Evolutionary conservation across 148 eudicot species (phyloP).

Genomic region (Rhododendron williamsianum): DNA sequence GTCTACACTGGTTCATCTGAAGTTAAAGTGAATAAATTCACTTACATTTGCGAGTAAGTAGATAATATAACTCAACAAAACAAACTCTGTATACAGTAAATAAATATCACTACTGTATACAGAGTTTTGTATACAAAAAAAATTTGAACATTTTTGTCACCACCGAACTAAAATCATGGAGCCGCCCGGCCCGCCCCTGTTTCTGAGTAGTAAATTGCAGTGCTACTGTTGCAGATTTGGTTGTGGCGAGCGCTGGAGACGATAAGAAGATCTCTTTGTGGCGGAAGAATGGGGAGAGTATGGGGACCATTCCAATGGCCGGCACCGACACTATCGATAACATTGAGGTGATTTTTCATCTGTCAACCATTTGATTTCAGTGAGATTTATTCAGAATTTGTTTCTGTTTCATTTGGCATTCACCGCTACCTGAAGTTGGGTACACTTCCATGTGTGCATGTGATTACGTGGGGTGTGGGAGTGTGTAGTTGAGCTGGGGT

Average conservation of each 20-base stretch:
- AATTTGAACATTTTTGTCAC: too few species aligned
- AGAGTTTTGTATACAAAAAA: too few species aligned
- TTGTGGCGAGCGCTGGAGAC: constrained; percentile 82
- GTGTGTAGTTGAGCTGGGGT: not conserved
- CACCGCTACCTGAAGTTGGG: not conserved
- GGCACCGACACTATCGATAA: constrained; percentile 42
- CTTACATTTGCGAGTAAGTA: too few species aligned
- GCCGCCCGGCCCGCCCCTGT: too few species aligned
- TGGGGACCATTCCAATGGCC: constrained; percentile 56
- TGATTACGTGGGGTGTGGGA: too few species aligned
- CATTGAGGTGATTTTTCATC: constrained; percentile 37
- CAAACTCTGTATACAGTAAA: too few species aligned
- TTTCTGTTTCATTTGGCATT: not conserved
- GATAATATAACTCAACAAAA: too few species aligned
- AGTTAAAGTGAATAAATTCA: too few species aligned
- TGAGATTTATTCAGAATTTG: not conserved
- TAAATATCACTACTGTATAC: too few species aligned
- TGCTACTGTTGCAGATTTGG: constrained; percentile 51
- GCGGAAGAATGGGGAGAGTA: constrained; percentile 59
- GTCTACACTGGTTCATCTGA: too few species aligned
- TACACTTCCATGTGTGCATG: too few species aligned
- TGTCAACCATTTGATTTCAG: not conserved
- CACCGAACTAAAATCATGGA: too few species aligned
- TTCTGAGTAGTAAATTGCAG: not conserved
- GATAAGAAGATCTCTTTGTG: constrained; percentile 62